Base-by-base conservation (phyloP, 257 asterid species). In the Linaria vulgaris region DNA sequence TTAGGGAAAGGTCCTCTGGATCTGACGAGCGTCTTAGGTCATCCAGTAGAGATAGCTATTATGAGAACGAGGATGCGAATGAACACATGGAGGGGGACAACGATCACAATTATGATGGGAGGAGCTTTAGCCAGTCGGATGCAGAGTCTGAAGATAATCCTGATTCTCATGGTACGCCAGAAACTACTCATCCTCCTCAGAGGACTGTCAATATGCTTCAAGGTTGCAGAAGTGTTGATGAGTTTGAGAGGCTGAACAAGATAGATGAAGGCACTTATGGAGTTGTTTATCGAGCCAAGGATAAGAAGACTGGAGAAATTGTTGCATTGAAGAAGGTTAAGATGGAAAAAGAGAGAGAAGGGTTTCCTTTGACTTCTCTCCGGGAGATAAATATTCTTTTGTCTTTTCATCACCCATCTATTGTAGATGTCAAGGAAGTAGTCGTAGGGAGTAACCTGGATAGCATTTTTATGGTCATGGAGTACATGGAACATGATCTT, bases 241-340 rank as follows among this genome's bases (percentile, higher is more conserved):
- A 83, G 75, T 90, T 85, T 41, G 97, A 90, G 80, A 76, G 88
- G 74, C 76, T 90, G 73, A 88, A 90, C 79, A 90, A 78, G 85
- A 90, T 90, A 67, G 84, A 85, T 58, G 97, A 90, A 82, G 97
- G 97, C 25, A 90, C 96, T 5, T 90, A 90, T 56, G 97, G 96
- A 30, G 85, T 90, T 68, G 96, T 90, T 62, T 90, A 68, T 66
- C 78, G 95, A 69, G 97, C 97, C 62, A 87, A 58, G 78, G 97
- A 90, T 71, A 87, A 78, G 81, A 85, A 82, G 73, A 80, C 94
- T 1, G 90, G 90, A 69, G 97, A 90, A 74, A 63, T 88, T 64
- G 92, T 90, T 85, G 97, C 97, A 9, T 38, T 90, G 80, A 90
- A 90, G 84, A 83, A 82, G 85, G 96, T 90, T 61, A 87, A 88